Evolutionary conservation across 2,329 filamentous ascomycete genomes (phyloP).

Genomic region (Hypoxylon sp.): DNA sequence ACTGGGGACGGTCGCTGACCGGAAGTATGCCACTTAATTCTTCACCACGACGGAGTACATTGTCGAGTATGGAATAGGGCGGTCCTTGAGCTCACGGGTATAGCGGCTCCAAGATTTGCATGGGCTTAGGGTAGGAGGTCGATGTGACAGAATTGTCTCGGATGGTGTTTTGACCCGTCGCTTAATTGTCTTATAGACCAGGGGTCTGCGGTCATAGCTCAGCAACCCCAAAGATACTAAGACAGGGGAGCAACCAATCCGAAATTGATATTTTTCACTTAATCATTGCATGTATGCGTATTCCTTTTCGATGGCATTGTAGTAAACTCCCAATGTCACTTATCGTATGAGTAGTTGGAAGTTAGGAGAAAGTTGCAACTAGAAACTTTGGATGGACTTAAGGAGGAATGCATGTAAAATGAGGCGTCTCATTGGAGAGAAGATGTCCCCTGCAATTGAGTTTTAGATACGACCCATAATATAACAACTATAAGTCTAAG

Average conservation of each 20-base stretch:
- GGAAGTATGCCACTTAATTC: slow-evolving; percentile 42
- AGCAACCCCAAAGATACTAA: slow-evolving; percentile 26
- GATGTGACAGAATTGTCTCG: slow-evolving; percentile 67
- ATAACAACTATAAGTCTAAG: slow-evolving; percentile 32
- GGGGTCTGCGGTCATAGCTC: slow-evolving; percentile 46
- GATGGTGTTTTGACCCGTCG: slow-evolving; percentile 60
- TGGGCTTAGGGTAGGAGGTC: slow-evolving; percentile 49
- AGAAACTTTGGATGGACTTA: neutral
- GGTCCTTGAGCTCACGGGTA: slow-evolving; percentile 37
- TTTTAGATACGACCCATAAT: slow-evolving; percentile 29
- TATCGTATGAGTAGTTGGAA: neutral
- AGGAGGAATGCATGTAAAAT: neutral
- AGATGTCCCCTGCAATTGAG: slow-evolving; percentile 14
- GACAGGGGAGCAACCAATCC: slow-evolving; percentile 21
- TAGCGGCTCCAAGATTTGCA: slow-evolving; percentile 40
- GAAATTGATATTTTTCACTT: slow-evolving; percentile 19
- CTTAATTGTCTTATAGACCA: slow-evolving; percentile 46
- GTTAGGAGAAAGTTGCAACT: slow-evolving; percentile 8
- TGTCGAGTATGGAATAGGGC: slow-evolving; percentile 34
- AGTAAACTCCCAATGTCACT: slow-evolving; percentile 20
- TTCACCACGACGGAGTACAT: slow-evolving; percentile 22
- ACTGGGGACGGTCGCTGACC: slow-evolving; percentile 39
- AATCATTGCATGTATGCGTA: slow-evolving; percentile 11
- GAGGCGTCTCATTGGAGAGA: slow-evolving; percentile 8
- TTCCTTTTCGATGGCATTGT: slow-evolving; percentile 13